Percentiles rank a stretch among this genome's conserved stretches.
Conservation (phyloP, 805 yeast species). For the Yarrowia keelungensis region DNA sequence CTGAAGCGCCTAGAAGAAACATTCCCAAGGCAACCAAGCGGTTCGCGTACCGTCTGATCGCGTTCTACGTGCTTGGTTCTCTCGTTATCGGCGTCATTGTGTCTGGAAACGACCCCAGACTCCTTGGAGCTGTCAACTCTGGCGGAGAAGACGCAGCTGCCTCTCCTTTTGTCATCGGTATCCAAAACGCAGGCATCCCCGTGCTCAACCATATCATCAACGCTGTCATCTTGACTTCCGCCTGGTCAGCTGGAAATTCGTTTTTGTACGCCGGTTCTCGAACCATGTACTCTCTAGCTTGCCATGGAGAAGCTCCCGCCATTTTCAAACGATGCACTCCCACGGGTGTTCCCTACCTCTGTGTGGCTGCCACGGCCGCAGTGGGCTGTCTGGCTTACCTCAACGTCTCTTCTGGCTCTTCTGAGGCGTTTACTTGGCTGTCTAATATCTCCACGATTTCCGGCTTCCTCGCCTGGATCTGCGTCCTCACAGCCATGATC, state of each 20-base stretch:
- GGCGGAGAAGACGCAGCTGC: conserved; percentile 67
- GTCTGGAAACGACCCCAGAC: conserved; percentile 67
- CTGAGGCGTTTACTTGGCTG: conserved; percentile 68
- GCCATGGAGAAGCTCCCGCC: conserved; percentile 70
- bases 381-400: conserved; percentile 74
- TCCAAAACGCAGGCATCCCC: conserved; percentile 62
- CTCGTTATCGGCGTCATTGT: conserved; percentile 76
- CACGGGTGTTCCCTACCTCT: conserved; percentile 74
- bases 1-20: conserved; percentile 76
- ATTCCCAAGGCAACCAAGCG: conserved; percentile 78
- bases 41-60: conserved; percentile 72
- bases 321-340: conserved; percentile 66
- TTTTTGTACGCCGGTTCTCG: conserved; percentile 67
- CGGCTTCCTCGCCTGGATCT: conserved; percentile 70
- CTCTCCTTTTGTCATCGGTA: conserved; percentile 65
- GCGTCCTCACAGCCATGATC: conserved; percentile 59
- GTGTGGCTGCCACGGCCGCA: conserved; percentile 68
- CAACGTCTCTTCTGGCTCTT: conserved; percentile 60
- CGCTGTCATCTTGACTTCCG: conserved; percentile 62
- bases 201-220: conserved; percentile 60
- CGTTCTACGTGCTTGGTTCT: conserved; percentile 70
- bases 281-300: conserved; percentile 61
- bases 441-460: conserved; percentile 70
- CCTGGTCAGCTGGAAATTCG: conserved; percentile 64
- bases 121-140: conserved; percentile 56